Conservation (phyloP, 2,329 filamentous ascomycete genomes). For the Fulvia fulva region DNA sequence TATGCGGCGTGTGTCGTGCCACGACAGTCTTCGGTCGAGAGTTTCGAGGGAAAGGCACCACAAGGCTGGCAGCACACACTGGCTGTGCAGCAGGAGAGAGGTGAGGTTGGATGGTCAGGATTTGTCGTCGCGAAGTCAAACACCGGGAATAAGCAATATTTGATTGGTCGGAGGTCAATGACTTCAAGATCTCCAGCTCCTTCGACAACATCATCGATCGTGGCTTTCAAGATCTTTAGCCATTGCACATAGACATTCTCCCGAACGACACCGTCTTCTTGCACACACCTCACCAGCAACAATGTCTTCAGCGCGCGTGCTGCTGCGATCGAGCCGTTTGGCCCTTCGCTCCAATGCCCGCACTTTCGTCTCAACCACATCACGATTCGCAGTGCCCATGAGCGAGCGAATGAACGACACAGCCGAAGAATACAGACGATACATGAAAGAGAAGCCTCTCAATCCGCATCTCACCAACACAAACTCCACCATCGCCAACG, state of each 20-base stretch:
- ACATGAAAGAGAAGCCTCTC: conserved; percentile 54
- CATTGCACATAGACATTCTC: neutral
- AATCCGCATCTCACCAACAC: conserved; percentile 64
- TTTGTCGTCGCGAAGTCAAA: no score
- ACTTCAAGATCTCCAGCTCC: neutral
- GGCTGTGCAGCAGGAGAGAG: neutral
- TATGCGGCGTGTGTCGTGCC: no score
- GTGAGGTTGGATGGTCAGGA: no score
- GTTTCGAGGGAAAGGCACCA: no score
- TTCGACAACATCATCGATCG: neutral
- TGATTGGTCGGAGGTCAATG: neutral
- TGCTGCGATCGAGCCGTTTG: conserved; percentile 44
- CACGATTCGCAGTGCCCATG: conserved; percentile 37
- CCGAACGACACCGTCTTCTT: neutral
- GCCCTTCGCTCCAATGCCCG: conserved; percentile 33
- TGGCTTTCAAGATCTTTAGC: neutral
- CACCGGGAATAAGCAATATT: neutral
- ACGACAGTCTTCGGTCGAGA: no score
- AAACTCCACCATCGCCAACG: conserved; percentile 59
- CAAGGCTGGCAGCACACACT: neutral
- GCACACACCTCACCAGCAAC: neutral
- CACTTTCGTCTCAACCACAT: conserved; percentile 37
- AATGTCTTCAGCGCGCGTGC: conserved; percentile 47
- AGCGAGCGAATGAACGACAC: conserved; percentile 53
- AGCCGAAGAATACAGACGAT: conserved; percentile 51